Percentiles rank a stretch among this genome's conserved stretches.
These are phyloP conservation scores for Leccinum olivaceopallidum DNA, from an alignment of 768 basidiomycete species.

Conservation along the genomic window DNA sequence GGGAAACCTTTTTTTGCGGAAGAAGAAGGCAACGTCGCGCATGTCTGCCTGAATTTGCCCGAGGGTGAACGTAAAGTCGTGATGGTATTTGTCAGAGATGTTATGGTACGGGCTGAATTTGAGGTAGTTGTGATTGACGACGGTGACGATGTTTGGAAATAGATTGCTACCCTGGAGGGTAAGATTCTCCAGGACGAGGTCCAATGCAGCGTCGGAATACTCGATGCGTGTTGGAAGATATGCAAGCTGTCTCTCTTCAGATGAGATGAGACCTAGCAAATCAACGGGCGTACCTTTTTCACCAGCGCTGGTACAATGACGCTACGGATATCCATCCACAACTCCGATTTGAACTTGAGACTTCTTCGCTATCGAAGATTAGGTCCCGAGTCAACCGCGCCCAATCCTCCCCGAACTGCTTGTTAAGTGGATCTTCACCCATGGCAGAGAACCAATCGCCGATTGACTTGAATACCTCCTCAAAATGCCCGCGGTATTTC, in stretches of 20 bases:
- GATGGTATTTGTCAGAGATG: conserved; percentile 58
- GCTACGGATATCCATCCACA: conserved; percentile 86
- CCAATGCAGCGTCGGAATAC: conserved; percentile 84
- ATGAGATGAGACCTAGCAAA: not conserved
- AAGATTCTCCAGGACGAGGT: conserved; percentile 92
- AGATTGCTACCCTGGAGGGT: conserved; percentile 86
- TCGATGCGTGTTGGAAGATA: conserved; percentile 90
- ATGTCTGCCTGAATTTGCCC: conserved; percentile 92
- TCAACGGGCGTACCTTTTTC: conserved; percentile 52
- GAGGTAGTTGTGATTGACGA: conserved; percentile 80
- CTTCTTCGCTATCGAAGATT: conserved; percentile 73
- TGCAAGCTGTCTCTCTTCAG: conserved; percentile 47
- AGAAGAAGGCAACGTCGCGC: conserved; percentile 91
- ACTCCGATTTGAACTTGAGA: conserved; percentile 82
- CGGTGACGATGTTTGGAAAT: conserved; percentile 74
- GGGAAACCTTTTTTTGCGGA: conserved; percentile 84
- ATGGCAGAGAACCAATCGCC: conserved; percentile 83
- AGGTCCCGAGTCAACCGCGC: conserved; percentile 78
- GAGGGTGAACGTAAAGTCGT: conserved; percentile 74
- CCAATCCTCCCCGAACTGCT: conserved; percentile 81
- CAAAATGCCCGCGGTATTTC: conserved; percentile 76
- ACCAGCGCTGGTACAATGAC: conserved; percentile 82
- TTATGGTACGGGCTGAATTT: conserved; percentile 78
- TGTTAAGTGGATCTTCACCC: conserved; percentile 82
- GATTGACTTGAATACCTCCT: conserved; percentile 69